A percentile compares a stretch with the other conserved stretches of the same genome.
These are phyloP conservation scores for Sanguinoderma infundibulare DNA, from an alignment of 1,284 basidiomycete genomes.

Conservation along the genomic window DNA sequence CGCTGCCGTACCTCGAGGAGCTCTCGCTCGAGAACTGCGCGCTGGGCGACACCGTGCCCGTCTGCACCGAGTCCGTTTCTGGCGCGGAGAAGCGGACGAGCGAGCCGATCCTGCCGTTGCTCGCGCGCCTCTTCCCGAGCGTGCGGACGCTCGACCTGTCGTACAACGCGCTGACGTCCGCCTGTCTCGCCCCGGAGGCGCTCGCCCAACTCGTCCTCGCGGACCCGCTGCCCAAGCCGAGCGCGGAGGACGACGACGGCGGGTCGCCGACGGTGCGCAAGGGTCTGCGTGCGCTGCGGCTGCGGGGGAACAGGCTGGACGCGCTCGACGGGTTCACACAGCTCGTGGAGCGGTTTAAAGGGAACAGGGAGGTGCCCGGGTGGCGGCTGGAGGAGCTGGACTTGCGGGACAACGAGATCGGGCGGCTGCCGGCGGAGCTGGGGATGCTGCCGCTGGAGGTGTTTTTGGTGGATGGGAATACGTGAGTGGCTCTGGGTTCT, in stretches of 20 bases:
- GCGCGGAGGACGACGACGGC: constrained; percentile 2
- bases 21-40: constrained; percentile 73
- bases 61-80: constrained; percentile 37
- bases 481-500: constrained; percentile 33
- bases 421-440: constrained; percentile 65
- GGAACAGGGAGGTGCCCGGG: constrained; percentile 58
- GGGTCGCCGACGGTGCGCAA: constrained; percentile 33
- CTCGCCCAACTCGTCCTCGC: constrained; percentile 55
- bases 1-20: constrained; percentile 69
- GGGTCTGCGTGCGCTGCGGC: constrained; percentile 64
- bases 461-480: constrained; percentile 83
- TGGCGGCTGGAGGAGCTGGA: constrained; percentile 84
- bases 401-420: constrained; percentile 77
- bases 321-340: constrained; percentile 64
- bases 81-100: constrained; percentile 46
- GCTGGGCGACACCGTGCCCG: constrained; percentile 57
- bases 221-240: constrained; percentile 8
- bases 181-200: constrained; percentile 49
- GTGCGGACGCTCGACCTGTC: constrained; percentile 70
- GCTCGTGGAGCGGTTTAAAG: constrained; percentile 64
- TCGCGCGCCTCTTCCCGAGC: constrained; percentile 70
- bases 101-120: constrained; percentile 58
- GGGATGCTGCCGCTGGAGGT: constrained; percentile 78
- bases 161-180: constrained; percentile 68
- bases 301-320: constrained; percentile 69